Conservation (phyloP, 768 basidiomycete species). For the Tylopilus rubrobrunneus region DNA sequence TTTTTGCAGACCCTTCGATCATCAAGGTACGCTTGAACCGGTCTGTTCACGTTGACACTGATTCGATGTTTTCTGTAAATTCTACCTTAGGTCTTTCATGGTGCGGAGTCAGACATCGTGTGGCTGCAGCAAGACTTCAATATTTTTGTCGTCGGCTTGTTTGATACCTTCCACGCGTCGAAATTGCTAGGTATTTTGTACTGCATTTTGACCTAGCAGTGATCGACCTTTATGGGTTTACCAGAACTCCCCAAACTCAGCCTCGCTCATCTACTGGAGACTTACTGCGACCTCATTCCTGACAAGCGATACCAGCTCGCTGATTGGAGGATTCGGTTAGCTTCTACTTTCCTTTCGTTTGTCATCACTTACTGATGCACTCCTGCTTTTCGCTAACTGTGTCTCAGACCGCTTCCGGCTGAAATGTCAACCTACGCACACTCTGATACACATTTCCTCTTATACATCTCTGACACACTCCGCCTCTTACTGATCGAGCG, state of each 20-base stretch:
- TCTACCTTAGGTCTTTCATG: conserved; percentile 75
- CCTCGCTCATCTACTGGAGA: conserved; percentile 77
- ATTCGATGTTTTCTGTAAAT: neutral
- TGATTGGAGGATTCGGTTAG: conserved; percentile 91
- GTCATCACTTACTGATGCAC: neutral
- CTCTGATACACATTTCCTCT: conserved; percentile 93
- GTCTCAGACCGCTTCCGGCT: conserved; percentile 63
- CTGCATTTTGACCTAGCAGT: neutral
- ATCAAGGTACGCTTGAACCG: conserved; percentile 60
- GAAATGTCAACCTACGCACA: conserved; percentile 94
- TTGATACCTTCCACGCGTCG: conserved; percentile 96
- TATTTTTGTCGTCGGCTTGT: conserved; percentile 90
- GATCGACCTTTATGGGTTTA: neutral
- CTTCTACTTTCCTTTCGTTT: neutral
- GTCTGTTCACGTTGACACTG: neutral
- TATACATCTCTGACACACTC: conserved; percentile 89
- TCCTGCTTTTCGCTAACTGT: neutral
- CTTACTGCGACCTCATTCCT: conserved; percentile 85
- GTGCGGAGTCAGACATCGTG: conserved; percentile 88
- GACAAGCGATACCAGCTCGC: conserved; percentile 97
- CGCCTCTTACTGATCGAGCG: conserved; percentile 83
- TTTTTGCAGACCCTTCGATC: conserved; percentile 75
- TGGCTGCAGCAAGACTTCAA: conserved; percentile 98
- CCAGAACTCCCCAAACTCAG: conserved; percentile 81
- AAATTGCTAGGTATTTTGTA: conserved; percentile 60